Evolutionary conservation across 768 basidiomycete species (phyloP).

Genomic region (Psilocybe sp.): DNA sequence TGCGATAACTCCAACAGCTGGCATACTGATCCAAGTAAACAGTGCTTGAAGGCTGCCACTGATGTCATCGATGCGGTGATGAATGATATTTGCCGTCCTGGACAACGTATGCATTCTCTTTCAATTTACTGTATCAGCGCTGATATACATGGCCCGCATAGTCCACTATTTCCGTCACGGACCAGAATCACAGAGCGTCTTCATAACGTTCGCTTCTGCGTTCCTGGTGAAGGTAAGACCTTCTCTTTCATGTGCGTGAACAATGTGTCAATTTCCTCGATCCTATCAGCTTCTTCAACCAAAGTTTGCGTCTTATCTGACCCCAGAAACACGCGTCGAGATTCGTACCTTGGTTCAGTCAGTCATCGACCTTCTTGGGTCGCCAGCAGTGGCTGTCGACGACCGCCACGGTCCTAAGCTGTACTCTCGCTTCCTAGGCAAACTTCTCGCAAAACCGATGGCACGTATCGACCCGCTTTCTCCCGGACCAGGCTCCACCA

Average conservation of each 20-base stretch:
- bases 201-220: conserved; percentile 76
- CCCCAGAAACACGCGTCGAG: conserved; percentile 55
- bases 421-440: conserved; percentile 76
- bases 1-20: neutral
- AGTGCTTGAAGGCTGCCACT: conserved; percentile 64
- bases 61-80: conserved; percentile 64
- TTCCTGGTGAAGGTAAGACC: conserved; percentile 73
- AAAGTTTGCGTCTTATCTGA: conserved; percentile 62
- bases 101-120: conserved; percentile 41
- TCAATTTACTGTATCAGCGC: neutral
- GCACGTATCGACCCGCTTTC: conserved; percentile 31
- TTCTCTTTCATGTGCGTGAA: neutral
- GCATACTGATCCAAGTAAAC: conserved; percentile 4
- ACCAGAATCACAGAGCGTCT: conserved; percentile 77
- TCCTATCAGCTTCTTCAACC: conserved; percentile 68
- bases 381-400: conserved; percentile 78
- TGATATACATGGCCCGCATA: conserved; percentile 3
- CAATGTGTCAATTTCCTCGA: neutral
- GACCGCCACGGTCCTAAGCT: conserved; percentile 79
- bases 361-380: conserved; percentile 64
- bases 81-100: conserved; percentile 52
- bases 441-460: conserved; percentile 61
- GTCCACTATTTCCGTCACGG: conserved; percentile 62
- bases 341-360: conserved; percentile 63
- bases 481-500: conserved; percentile 14